These are phyloP conservation scores for Zymoseptoria passerinii DNA, from an alignment of 2,329 filamentous ascomycete genomes.

Conservation along the genomic window DNA sequence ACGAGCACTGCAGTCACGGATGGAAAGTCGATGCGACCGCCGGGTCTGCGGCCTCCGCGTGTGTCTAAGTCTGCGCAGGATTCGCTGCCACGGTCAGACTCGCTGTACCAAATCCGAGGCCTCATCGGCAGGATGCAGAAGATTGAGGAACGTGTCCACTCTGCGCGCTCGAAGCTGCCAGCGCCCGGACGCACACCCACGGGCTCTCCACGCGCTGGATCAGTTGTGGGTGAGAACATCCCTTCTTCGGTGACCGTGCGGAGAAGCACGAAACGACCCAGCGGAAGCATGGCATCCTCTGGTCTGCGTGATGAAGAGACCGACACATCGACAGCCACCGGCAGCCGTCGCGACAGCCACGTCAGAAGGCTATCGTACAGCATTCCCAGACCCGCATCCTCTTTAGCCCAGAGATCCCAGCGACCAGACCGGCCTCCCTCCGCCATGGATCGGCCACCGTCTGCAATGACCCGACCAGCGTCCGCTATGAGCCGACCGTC, in stretches of 20 bases:
- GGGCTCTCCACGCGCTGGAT: constrained; percentile 57
- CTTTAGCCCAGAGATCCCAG: constrained; percentile 21
- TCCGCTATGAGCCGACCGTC: constrained; percentile 54
- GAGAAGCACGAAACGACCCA: constrained; percentile 58
- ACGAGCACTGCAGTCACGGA: constrained; percentile 20
- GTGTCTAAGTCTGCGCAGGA: constrained; percentile 21
- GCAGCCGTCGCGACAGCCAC: constrained; percentile 20
- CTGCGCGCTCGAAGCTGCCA: constrained; percentile 82
- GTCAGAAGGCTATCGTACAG: constrained; percentile 46
- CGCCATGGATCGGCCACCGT: constrained; percentile 20
- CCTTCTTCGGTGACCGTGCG: constrained; percentile 53
- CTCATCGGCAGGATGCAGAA: constrained; percentile 96
- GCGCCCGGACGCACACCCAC: constrained; percentile 73
- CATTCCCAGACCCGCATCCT: constrained; percentile 26
- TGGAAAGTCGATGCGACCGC: constrained; percentile 29
- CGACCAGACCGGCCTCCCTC: constrained; percentile 20
- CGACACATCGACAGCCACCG: constrained; percentile 9
- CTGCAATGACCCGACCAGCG: constrained; percentile 33
- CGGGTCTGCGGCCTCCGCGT: constrained; percentile 36
- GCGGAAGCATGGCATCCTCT: constrained; percentile 38
- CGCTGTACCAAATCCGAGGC: constrained; percentile 83
- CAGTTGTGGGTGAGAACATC: constrained; percentile 34
- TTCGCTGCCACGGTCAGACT: constrained; percentile 54
- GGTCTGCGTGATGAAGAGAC: constrained; percentile 16
- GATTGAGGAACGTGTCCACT: constrained; percentile 86